A percentile compares a stretch with the other conserved stretches of the same genome.
phyloP scores from a whole-genome alignment of 306 rosid species.

The Dalbergia oliveri region DNA sequence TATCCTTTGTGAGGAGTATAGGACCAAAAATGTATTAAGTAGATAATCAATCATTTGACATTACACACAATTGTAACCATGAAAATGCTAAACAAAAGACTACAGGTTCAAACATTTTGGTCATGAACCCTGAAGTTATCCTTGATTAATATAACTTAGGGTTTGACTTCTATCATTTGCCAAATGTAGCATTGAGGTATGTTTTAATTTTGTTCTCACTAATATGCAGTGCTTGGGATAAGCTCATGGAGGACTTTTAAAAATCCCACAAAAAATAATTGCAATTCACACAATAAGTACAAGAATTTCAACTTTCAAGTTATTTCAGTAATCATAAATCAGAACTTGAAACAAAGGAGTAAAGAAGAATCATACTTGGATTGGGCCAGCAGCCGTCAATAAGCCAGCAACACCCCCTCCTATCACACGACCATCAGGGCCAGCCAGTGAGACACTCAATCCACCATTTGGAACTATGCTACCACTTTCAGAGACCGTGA shows the following conservation, averaged over 20 bases:
- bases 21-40: neutral
- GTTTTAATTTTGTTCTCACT: neutral
- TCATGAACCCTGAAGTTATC: neutral
- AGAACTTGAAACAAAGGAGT: neutral
- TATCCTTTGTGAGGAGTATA: neutral
- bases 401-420: slow-evolving; percentile 89
- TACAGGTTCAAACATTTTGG: neutral
- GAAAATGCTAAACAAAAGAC: neutral
- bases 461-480: slow-evolving; percentile 67
- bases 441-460: slow-evolving; percentile 83
- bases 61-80: neutral
- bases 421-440: slow-evolving; percentile 82
- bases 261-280: neutral
- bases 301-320: neutral
- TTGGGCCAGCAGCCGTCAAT: slow-evolving; percentile 80
- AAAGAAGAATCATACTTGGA: slow-evolving; percentile 61
- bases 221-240: neutral
- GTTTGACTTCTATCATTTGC: too few species aligned
- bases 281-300: neutral
- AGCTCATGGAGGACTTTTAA: neutral
- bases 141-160: neutral
- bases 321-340: neutral
- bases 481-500: slow-evolving; percentile 52
- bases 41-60: neutral
- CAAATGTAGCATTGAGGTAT: neutral